These are phyloP conservation scores for Wickerhamomyces chambardii DNA, from an alignment of 805 yeast genomes.

Conservation along the genomic window DNA sequence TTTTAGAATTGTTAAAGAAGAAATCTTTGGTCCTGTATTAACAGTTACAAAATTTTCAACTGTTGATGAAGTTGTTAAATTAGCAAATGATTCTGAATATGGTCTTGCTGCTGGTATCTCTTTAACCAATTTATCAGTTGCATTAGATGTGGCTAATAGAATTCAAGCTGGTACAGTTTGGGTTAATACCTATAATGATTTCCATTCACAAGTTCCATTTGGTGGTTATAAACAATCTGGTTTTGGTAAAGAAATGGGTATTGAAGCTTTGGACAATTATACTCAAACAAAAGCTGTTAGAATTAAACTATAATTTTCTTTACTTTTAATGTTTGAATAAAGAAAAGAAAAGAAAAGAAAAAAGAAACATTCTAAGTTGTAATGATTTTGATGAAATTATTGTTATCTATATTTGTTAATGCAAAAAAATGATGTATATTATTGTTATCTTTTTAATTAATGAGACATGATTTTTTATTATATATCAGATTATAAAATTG, in stretches of 20 bases:
- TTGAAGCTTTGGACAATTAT: constrained; percentile 76
- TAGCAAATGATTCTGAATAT: constrained; percentile 70
- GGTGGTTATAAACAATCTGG: constrained; percentile 91
- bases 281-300: constrained; percentile 78
- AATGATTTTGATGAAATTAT: too few species aligned
- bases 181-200: constrained; percentile 80
- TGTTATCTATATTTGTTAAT: too few species aligned
- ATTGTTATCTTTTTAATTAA: too few species aligned
- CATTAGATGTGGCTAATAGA: constrained; percentile 54
- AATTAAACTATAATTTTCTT: constrained; percentile 19
- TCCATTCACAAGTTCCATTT: constrained; percentile 81
- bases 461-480: too few species aligned
- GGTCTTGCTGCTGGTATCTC: constrained; percentile 89
- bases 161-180: constrained; percentile 76
- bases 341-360: too few species aligned
- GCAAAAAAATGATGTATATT: too few species aligned
- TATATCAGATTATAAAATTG: too few species aligned
- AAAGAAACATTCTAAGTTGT: too few species aligned
- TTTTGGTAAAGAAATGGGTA: constrained; percentile 86
- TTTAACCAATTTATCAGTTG: constrained; percentile 60
- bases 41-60: constrained; percentile 65
- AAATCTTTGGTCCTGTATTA: constrained; percentile 87
- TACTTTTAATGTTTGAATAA: too few species aligned
- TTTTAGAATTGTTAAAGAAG: constrained; percentile 76
- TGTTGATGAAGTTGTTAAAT: constrained; percentile 62